Evolutionary conservation across 441 rosid genomes (phyloP).

Genomic region (Pelargonium fulgidum): DNA sequence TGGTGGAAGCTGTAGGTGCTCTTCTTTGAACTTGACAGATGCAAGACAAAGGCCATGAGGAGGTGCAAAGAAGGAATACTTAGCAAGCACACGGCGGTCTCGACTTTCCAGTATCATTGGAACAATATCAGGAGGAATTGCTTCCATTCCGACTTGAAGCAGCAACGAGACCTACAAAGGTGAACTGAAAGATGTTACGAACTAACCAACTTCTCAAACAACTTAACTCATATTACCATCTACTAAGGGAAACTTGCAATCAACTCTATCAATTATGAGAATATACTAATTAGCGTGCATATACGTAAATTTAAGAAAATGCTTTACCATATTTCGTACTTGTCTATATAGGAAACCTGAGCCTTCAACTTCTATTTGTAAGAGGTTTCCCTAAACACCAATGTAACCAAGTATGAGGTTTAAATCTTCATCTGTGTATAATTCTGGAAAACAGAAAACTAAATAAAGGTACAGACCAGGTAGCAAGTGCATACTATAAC

Average conservation of each 20-base stretch:
- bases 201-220: neutral
- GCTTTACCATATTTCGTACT: constrained; percentile 79
- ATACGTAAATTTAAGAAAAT: neutral
- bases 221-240: no score
- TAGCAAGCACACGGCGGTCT: constrained; percentile 72
- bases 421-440: neutral
- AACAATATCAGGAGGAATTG: constrained; percentile 61
- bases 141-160: constrained; percentile 75
- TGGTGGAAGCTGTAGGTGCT: constrained; percentile 53
- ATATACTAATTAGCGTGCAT: no score
- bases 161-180: constrained; percentile 71
- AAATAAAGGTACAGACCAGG: no score
- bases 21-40: constrained; percentile 15
- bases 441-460: no score
- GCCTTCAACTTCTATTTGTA: constrained; percentile 84
- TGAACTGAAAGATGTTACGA: no score
- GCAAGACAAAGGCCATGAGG: constrained; percentile 78
- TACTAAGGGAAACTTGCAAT: no score
- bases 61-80: constrained; percentile 48
- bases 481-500: no score
- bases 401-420: constrained; percentile 10
- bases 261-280: no score
- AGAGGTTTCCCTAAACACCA: constrained; percentile 53
- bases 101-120: constrained; percentile 52
- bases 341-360: constrained; percentile 79